phyloP scores from a whole-genome alignment of 768 basidiomycete genomes.

The Russula emetica region DNA sequence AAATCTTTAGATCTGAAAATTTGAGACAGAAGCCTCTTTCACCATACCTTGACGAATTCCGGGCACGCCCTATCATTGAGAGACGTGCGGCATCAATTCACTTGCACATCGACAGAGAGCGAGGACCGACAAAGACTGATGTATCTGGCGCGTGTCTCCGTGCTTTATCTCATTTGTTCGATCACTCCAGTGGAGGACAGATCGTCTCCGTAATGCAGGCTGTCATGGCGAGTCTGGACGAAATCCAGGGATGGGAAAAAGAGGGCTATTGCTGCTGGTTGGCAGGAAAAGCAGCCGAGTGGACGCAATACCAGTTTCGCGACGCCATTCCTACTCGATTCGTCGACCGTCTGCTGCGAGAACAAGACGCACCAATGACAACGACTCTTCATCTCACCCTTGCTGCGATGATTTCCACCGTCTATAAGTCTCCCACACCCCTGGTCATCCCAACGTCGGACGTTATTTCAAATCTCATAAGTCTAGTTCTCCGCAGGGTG shows the following conservation, averaged over 20 bases:
- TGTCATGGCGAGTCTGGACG: conserved; percentile 63
- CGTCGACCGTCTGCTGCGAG: conserved; percentile 68
- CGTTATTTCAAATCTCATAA: conserved; percentile 72
- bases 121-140: conserved; percentile 69
- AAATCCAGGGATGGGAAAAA: conserved; percentile 58
- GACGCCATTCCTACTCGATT: conserved; percentile 83
- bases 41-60: conserved; percentile 79
- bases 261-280: conserved; percentile 79
- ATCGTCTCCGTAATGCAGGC: conserved; percentile 68
- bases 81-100: conserved; percentile 87
- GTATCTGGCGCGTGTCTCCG: conserved; percentile 72
- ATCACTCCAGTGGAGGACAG: conserved; percentile 73
- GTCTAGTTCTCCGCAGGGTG: conserved; percentile 66
- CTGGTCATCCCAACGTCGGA: conserved; percentile 91
- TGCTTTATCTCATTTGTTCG: conserved; percentile 65
- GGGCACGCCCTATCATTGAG: conserved; percentile 71
- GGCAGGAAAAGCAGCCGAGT: conserved; percentile 70
- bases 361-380: conserved; percentile 48
- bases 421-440: conserved; percentile 78
- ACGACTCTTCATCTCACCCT: conserved; percentile 56
- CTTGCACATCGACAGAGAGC: conserved; percentile 81
- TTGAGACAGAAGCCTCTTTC: conserved; percentile 71
- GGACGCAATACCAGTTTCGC: conserved; percentile 91
- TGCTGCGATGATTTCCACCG: conserved; percentile 72
- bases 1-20: conserved; percentile 45